Conservation (phyloP, 1,284 basidiomycete species). For the Somion occarium region DNA sequence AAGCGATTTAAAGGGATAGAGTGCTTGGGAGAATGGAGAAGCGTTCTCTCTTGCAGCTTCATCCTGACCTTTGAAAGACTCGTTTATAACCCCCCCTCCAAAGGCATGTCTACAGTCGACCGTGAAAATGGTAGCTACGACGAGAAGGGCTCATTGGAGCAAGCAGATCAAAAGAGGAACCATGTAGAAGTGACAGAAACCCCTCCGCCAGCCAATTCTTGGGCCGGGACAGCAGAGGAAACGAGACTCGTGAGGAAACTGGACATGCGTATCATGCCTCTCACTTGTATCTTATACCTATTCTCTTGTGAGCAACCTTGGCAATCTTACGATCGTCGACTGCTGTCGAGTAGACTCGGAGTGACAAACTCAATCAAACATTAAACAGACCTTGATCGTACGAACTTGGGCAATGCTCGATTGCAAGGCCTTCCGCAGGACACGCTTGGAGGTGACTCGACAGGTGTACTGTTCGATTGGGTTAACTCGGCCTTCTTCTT, state of each 20-base stretch:
- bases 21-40: not conserved
- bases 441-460: slow-evolving; percentile 59
- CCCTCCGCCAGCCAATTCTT: slow-evolving; percentile 1
- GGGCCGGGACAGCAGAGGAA: slow-evolving; percentile 38
- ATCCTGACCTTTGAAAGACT: not conserved
- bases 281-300: slow-evolving; percentile 67
- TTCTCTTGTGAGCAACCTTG: slow-evolving; percentile 56
- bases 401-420: slow-evolving; percentile 73
- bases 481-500: slow-evolving; percentile 72
- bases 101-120: not conserved
- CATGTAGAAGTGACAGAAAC: not conserved
- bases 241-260: slow-evolving; percentile 57
- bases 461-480: slow-evolving; percentile 67
- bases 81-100: not conserved
- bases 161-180: not conserved
- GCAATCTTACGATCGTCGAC: not conserved
- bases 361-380: not conserved
- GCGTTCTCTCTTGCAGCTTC: not conserved
- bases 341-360: too few relatives aligned
- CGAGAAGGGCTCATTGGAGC: not conserved
- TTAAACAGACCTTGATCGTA: slow-evolving; percentile 61
- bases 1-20: too few relatives aligned
- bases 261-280: slow-evolving; percentile 63
- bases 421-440: slow-evolving; percentile 65
- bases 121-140: not conserved